These are phyloP conservation scores for Tubosaeta brunneosetosa DNA, from an alignment of 768 basidiomycete genomes.

Conservation along the genomic window DNA sequence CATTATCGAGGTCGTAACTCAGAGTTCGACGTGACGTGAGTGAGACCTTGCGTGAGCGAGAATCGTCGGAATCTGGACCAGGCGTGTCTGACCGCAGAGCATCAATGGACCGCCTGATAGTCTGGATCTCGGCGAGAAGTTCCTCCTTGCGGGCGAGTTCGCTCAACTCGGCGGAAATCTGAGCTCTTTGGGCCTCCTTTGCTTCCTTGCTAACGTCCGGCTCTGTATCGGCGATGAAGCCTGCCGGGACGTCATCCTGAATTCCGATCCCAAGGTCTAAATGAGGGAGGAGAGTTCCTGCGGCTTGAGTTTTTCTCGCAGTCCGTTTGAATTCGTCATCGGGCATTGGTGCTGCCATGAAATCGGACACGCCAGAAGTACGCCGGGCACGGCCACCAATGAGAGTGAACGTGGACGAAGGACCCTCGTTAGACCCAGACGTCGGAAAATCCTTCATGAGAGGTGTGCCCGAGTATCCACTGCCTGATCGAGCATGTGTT, in stretches of 20 bases:
- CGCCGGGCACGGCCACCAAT: conserved; percentile 52
- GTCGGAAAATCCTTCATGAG: conserved; percentile 62
- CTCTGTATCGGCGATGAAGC: conserved; percentile 54
- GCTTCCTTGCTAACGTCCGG: conserved; percentile 26
- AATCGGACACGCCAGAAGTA: conserved; percentile 68
- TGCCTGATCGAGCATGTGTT: conserved; percentile 60
- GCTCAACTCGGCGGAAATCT: conserved; percentile 39
- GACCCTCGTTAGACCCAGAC: conserved; percentile 43
- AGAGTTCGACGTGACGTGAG: conserved; percentile 63
- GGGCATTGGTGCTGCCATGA: conserved; percentile 56
- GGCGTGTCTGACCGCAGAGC: conserved; percentile 69
- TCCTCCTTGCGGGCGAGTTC: conserved; percentile 66
- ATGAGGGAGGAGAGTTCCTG: conserved; percentile 54
- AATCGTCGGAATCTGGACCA: conserved; percentile 41
- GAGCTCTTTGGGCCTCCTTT: conserved; percentile 31
- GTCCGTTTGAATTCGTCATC: conserved; percentile 59
- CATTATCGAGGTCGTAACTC: conserved; percentile 58
- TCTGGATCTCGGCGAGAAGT: conserved; percentile 72
- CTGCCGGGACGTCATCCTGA: conserved; percentile 67
- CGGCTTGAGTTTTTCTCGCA: conserved; percentile 45
- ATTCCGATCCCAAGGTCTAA: conserved; percentile 75
- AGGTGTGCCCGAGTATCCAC: conserved; percentile 57
- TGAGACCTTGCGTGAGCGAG: conserved; percentile 60
- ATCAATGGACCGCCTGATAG: conserved; percentile 75
- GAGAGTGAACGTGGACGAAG: conserved; percentile 45